phyloP scores from a whole-genome alignment of 2,329 filamentous ascomycete species.

The Cytospora leucostoma region DNA sequence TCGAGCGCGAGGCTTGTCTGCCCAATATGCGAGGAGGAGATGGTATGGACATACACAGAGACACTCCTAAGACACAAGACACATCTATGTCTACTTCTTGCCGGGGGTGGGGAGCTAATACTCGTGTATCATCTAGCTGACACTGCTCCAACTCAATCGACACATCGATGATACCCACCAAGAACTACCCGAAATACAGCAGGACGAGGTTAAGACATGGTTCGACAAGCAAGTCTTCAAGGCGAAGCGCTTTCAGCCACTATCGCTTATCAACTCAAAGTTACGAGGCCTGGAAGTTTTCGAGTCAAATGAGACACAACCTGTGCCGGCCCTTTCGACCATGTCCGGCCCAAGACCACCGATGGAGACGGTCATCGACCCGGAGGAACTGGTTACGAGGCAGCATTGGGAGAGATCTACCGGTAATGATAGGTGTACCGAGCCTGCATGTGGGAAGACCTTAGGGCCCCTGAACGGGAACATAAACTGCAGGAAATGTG shows the following conservation, averaged over 20 bases:
- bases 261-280: conserved; percentile 91
- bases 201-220: conserved; percentile 96
- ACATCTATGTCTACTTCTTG: neutral
- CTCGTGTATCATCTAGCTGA: conserved; percentile 61
- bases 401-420: conserved; percentile 84
- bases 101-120: conserved; percentile 2
- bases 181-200: conserved; percentile 82
- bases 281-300: conserved; percentile 90
- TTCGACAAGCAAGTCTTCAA: conserved; percentile 94
- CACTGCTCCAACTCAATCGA: conserved; percentile 85
- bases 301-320: conserved; percentile 77
- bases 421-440: conserved; percentile 77
- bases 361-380: conserved; percentile 59
- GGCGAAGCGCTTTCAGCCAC: conserved; percentile 88
- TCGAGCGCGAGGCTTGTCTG: conserved; percentile 75
- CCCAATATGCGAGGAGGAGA: conserved; percentile 98
- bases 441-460: conserved; percentile 80
- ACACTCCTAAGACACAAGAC: neutral
- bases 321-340: conserved; percentile 39
- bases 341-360: conserved; percentile 43
- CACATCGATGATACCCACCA: conserved; percentile 86
- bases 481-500: conserved; percentile 93
- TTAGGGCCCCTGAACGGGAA: conserved; percentile 78
- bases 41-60: conserved; percentile 58
- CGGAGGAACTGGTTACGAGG: conserved; percentile 86